phyloP scores from a whole-genome alignment of 768 basidiomycete genomes.

The Tubosaeta sp. region DNA sequence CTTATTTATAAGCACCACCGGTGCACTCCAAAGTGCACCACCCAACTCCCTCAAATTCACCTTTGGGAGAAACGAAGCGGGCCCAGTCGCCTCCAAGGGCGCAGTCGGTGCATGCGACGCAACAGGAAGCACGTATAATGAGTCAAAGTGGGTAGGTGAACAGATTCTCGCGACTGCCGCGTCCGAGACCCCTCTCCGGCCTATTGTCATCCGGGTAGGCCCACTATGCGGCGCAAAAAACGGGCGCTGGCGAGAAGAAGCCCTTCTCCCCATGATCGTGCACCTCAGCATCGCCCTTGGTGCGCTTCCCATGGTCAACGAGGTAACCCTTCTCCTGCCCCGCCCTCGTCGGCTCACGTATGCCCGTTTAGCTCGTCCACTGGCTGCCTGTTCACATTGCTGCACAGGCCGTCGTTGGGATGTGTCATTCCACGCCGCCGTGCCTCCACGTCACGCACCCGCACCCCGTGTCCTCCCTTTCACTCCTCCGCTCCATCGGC shows the following conservation, averaged over 20 bases:
- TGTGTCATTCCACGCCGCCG: conserved; percentile 8
- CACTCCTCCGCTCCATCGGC: not conserved
- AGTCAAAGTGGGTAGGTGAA: conserved; percentile 24
- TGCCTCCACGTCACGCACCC: conserved; percentile 14
- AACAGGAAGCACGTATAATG: conserved; percentile 7
- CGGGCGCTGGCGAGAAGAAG: conserved; percentile 37
- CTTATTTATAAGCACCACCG: conserved; percentile 31
- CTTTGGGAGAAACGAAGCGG: not conserved
- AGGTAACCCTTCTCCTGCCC: conserved; percentile 15
- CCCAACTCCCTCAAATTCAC: not conserved
- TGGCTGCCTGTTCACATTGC: conserved; percentile 16
- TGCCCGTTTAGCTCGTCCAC: conserved; percentile 1
- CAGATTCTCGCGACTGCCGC: conserved; percentile 20
- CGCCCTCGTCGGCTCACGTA: not conserved
- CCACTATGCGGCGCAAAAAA: conserved; percentile 33
- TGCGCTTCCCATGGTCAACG: conserved; percentile 6
- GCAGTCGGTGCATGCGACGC: conserved; percentile 8
- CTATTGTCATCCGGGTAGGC: conserved; percentile 34
- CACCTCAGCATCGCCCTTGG: conserved; percentile 12
- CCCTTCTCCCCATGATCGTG: conserved; percentile 35
- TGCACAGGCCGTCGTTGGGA: conserved; percentile 12
- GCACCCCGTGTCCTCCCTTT: not conserved
- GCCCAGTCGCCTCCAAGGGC: not conserved
- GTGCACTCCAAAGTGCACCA: conserved; percentile 4
- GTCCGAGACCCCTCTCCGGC: conserved; percentile 17